Conservation (phyloP, 148 eudicot genomes). For the Cornus controversa region DNA sequence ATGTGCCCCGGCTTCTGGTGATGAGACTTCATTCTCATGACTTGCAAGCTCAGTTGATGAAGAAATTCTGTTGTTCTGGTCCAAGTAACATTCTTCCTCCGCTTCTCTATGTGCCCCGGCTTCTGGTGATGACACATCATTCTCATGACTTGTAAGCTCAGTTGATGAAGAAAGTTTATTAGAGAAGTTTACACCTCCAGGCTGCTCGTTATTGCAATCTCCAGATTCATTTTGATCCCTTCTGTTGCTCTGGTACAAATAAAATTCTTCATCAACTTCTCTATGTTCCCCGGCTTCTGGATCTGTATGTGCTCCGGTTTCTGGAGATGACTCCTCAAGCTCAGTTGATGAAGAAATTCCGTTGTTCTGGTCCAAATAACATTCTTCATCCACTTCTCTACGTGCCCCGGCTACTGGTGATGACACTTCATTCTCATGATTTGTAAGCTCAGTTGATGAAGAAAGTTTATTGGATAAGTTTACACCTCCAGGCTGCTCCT, state of each 20-base stretch:
- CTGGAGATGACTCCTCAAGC: slow-evolving; percentile 15
- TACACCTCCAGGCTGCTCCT: not conserved
- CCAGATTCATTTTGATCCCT: no score
- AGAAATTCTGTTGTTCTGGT: slow-evolving; percentile 7
- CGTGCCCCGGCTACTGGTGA: slow-evolving; percentile 22
- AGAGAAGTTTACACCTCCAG: no score
- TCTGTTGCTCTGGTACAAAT: no score
- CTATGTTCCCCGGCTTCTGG: not conserved
- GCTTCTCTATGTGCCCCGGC: not conserved
- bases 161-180: not conserved
- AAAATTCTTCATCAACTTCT: no score
- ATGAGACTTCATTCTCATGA: slow-evolving; percentile 17
- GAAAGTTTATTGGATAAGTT: slow-evolving; percentile 12
- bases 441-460: slow-evolving; percentile 19
- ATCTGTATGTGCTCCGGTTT: not conserved
- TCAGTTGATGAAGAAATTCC: slow-evolving; percentile 4
- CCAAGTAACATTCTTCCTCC: not conserved
- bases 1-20: slow-evolving; percentile 21
- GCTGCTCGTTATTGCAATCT: no score
- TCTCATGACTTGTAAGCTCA: not conserved
- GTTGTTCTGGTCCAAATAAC: not conserved
- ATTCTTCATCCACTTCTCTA: slow-evolving; percentile 21
- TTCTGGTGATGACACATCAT: slow-evolving; percentile 6
- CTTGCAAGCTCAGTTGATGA: slow-evolving; percentile 20
- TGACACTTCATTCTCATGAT: slow-evolving; percentile 16